Evolutionary conservation across 306 rosid species (phyloP).

Genomic region (Boehmeria nivea): DNA sequence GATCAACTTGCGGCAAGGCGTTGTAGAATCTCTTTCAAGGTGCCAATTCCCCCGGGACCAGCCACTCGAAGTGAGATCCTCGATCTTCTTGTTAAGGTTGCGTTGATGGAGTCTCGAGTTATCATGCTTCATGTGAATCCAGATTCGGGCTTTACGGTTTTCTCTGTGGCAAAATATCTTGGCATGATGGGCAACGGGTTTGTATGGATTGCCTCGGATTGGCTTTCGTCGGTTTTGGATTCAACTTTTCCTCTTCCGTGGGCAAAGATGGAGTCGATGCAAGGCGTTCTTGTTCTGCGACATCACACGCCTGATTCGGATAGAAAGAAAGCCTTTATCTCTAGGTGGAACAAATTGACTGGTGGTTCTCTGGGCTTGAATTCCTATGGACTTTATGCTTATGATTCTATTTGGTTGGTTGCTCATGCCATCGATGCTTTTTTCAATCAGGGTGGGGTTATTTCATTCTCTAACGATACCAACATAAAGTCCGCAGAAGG

Average conservation of each 20-base stretch:
- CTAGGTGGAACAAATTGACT: constrained; percentile 77
- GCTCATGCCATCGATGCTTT: constrained; percentile 77
- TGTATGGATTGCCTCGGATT: constrained; percentile 93
- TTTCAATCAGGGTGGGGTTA: constrained; percentile 55
- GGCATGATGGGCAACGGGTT: constrained; percentile 78
- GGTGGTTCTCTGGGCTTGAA: constrained; percentile 63
- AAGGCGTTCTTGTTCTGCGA: constrained; percentile 81
- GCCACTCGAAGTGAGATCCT: constrained; percentile 41
- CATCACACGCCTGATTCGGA: constrained; percentile 74
- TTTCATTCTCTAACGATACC: constrained; percentile 67
- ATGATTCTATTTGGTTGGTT: constrained; percentile 79
- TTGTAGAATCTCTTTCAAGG: constrained; percentile 68
- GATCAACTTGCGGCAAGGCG: constrained; percentile 63
- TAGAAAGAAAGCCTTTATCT: constrained; percentile 49
- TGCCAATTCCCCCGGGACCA: constrained; percentile 43
- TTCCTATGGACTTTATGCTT: constrained; percentile 85
- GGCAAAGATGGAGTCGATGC: constrained; percentile 45
- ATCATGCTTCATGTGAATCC: constrained; percentile 79
- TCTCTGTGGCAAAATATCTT: constrained; percentile 66
- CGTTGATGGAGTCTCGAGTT: constrained; percentile 72
- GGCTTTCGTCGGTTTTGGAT: constrained; percentile 80
- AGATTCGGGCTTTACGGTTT: constrained; percentile 54
- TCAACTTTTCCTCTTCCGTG: constrained; percentile 40
- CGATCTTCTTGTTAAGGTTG: constrained; percentile 65
- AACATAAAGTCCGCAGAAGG: constrained; percentile 29